Base-by-base conservation (phyloP, 2,329 filamentous ascomycete genomes). In the Colletotrichum abscissum region DNA sequence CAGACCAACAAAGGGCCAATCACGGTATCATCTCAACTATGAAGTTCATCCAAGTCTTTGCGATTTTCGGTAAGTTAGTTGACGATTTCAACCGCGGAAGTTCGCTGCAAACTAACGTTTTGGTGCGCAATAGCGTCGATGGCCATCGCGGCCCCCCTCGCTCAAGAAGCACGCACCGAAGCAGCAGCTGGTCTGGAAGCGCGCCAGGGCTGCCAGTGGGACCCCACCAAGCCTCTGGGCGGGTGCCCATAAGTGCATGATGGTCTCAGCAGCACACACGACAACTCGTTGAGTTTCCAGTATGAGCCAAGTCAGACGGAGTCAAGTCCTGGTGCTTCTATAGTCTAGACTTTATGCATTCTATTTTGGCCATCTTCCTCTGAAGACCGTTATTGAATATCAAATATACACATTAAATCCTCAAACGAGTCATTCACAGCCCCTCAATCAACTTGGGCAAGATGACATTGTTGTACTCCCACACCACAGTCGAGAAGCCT, bases 391-490 rank as follows among this genome's bases (percentile, higher is more conserved):
- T 8, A 8, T 58, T 7, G 14, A 35, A 12, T 12, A 22, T 58
- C 5, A 12, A 3, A n/a, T 12, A n/a, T n/a, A 7, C 5, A 14
- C 22, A 9, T 19, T 2, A 6, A 7, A 16, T 5, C 19, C 14
- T n/a, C 16, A 11, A n/a, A n/a, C 1, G 19, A 49, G 1, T 49
- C 38, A 7, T 12, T 19, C 8, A 62, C 5, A 69, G 4, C 0
- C 67, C 49, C 22, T 63, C 49, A 24, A 78, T 58, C 60, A 78
- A 28, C 4, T 28, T 73, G 12, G 78, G 77, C 65, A 79, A 65
- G 9, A 80, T 59, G 42, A 73, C 67, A 1, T 81, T 77, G 59
- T 82, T 81, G 69, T 79, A 82, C 72, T 80, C 78, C 81, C 81
- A 82, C 8, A 82, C 67, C n/a, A 79, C 74, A 14, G 79, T 80